Evolutionary conservation across 257 asterid genomes (phyloP), one percentile per base, ranked within the genome.

Genomic region (Voacanga thouarsii): DNA sequence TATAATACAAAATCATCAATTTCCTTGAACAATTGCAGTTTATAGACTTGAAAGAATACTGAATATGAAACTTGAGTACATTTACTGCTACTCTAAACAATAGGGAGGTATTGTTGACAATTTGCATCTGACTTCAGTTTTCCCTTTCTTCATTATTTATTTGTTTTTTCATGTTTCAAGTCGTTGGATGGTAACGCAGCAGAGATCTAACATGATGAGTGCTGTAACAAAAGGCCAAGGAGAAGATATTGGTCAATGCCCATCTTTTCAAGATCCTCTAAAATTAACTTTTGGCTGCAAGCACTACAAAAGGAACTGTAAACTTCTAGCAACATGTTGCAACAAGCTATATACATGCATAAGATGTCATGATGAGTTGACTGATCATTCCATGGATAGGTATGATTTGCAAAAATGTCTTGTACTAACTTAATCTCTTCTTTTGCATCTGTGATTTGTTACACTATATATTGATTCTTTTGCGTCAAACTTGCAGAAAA

Each of bases 251-350:
- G 97, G 95, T 65, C 89, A 74, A 84, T 74, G 82, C 71, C 94
- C 96, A 43, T 92, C 96, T 33, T 92, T 86, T 77, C 88, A 61
- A 18, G 95, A 90, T 76, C 71, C 90, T 77, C 86, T 75, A 39
- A 81, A 80, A 63, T 81, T 55, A 65, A 76, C 79, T 74, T 92
- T 90, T 74, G 98, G 98, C 72, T 94, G 98, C 85, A 77, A 82
- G 63, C 98, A 94, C 84, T 94, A 94, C 83, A 90, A 81, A 87
- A 92, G 97, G 81, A 94, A 90, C 72, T 87, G 97, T 82, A 94
- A 92, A 86, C 86, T 94, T 81, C 76, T 94, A 45, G 86, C 92
- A 67, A 88, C 95, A 60, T 94, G 98, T 83, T 94, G 98, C 87
- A 87, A 88, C 77, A 84, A 88, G 89, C 86, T 94, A 33, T 89